Base-by-base conservation (phyloP, 352 stramenopile genomes). In the Aphanomyces invadans region DNA sequence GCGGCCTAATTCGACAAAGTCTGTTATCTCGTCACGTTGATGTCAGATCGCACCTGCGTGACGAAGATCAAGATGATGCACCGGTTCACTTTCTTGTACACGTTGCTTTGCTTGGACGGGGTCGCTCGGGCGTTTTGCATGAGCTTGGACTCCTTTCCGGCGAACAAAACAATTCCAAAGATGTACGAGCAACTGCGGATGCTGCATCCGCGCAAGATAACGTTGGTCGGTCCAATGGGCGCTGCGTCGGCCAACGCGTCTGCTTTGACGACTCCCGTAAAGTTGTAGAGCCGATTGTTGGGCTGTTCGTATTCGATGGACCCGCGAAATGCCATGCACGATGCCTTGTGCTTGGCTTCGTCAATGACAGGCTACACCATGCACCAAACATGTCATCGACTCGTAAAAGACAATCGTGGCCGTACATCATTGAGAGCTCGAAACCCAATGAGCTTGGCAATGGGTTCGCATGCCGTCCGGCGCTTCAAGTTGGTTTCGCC, bases 181-280 rank as follows among this genome's bases (percentile, higher is more conserved):
- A 48, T 23, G 31, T 48, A 98, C 38, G 96, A 82, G 23, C 92
- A 98, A 78, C 98, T 99, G 46, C 94, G 83, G 2, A 99, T 71
- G 5, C 92, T 83, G 60, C 90, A 96, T 12, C 95, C 95, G 29
- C 96, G 86, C 5, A 98, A 76, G 21, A 99, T 77, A 36, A 99
- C 73, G 67, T 97, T 97, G 21, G 26, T 67, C n/a, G 60, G 38
- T 11, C 48, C 38, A 5, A 57, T 36, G 7, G 60, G 60, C 29
- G 29, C 48, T 12, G 60, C 25, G 4, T 31, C 45, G 4, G 33
- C 19, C 28, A 26, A 46, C 4, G 12, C 25, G 5, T 32, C 31
- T 0, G 91, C 68, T 45, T 78, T 12, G 2, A 95, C 45, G 4
- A 74, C 75, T 0, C 83, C 82, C 4, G 74, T 89, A 60, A 95